phyloP scores from a whole-genome alignment of 1,284 basidiomycete genomes.

The Irpex sp. region DNA sequence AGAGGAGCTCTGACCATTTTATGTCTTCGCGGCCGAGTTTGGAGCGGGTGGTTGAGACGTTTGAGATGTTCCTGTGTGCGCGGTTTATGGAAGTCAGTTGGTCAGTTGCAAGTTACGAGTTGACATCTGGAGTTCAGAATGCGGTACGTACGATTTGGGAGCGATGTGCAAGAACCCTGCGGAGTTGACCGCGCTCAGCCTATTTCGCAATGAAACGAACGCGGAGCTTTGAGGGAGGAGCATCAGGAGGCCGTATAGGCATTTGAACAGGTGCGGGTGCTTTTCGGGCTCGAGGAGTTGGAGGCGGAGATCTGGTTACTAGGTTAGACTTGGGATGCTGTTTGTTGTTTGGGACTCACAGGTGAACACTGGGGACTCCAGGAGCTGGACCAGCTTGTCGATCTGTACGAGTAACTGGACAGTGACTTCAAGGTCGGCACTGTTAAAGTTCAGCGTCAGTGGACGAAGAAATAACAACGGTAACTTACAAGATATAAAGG shows the following conservation, averaged over 20 bases:
- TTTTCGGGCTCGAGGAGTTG: conserved; percentile 96
- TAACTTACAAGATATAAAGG: conserved; percentile 88
- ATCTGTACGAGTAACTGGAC: conserved; percentile 94
- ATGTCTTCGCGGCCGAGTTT: conserved; percentile 85
- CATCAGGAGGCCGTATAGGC: conserved; percentile 97
- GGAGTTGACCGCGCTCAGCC: conserved; percentile 92
- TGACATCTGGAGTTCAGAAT: too few species aligned
- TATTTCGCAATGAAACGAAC: conserved; percentile 92
- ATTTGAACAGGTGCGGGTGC: conserved; percentile 97
- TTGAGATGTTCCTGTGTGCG: conserved; percentile 24
- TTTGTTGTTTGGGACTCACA: conserved; percentile 48
- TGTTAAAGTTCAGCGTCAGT: conserved; percentile 28
- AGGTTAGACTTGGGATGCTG: neutral
- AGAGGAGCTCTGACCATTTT: conserved; percentile 89
- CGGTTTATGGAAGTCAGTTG: too few species aligned
- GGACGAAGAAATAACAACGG: neutral
- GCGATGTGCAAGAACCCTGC: conserved; percentile 90
- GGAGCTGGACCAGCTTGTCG: conserved; percentile 96
- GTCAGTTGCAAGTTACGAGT: too few species aligned
- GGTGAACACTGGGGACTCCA: conserved; percentile 98
- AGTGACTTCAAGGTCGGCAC: conserved; percentile 95
- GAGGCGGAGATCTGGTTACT: conserved; percentile 79
- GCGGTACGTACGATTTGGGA: conserved; percentile 61
- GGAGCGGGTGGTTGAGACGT: conserved; percentile 54
- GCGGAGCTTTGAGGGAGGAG: conserved; percentile 95